Conservation (phyloP, 768 basidiomycete species). For the Dendrothele bispora region DNA sequence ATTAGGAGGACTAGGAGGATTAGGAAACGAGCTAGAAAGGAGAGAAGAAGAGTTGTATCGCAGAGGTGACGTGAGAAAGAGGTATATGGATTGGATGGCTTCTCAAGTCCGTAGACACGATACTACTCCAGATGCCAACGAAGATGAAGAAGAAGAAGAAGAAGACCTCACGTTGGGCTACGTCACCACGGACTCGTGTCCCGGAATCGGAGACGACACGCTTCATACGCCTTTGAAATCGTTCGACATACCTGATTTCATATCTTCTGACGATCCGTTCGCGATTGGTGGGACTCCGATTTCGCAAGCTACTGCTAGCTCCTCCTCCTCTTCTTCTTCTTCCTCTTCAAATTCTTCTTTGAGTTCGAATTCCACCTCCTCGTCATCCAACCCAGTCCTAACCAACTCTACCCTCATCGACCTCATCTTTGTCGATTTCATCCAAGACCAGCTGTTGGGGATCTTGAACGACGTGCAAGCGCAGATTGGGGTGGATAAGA, state of each 20-base stretch:
- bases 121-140: conserved; percentile 40
- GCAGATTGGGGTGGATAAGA: neutral
- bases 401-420: conserved; percentile 56
- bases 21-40: conserved; percentile 30
- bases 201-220: conserved; percentile 75
- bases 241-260: conserved; percentile 54
- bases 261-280: conserved; percentile 52
- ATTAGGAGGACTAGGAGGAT: too few species aligned
- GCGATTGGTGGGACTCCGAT: too few species aligned
- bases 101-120: conserved; percentile 46
- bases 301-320: too few species aligned
- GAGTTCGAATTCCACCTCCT: too few species aligned
- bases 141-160: too few species aligned
- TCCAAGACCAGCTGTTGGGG: conserved; percentile 47
- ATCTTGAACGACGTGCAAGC: conserved; percentile 59
- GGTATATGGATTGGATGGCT: conserved; percentile 57
- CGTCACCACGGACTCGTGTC: conserved; percentile 71
- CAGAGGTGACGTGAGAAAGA: conserved; percentile 48
- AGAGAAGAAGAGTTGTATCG: conserved; percentile 41
- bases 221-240: conserved; percentile 61
- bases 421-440: conserved; percentile 76
- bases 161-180: conserved; percentile 74
- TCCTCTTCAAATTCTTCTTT: too few species aligned
- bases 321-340: too few species aligned
- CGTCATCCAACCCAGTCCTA: too few species aligned